phyloP scores from a whole-genome alignment of 495 filamentous ascomycete genomes.

The Amorphotheca resinae region DNA sequence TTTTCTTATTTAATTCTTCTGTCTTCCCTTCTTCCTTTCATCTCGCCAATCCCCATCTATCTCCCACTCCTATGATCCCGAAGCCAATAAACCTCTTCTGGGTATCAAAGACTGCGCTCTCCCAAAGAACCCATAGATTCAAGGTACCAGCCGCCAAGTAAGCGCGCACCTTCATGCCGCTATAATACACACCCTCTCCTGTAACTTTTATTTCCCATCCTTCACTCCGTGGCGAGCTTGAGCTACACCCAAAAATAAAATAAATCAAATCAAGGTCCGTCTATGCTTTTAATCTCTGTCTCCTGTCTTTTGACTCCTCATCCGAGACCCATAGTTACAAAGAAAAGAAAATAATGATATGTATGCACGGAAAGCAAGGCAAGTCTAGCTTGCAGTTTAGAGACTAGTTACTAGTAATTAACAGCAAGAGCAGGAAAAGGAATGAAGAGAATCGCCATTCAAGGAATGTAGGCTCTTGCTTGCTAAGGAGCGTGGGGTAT shows the following conservation, averaged over 20 bases:
- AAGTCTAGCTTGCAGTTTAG: constrained; percentile 11
- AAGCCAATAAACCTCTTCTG: neutral
- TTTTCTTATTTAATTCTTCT: constrained; percentile 5
- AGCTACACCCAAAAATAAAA: neutral
- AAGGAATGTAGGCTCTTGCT: constrained; percentile 16
- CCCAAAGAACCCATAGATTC: constrained; percentile 12
- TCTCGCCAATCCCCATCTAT: too few relatives aligned
- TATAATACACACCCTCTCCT: neutral
- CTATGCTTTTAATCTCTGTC: neutral
- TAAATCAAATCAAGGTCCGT: neutral
- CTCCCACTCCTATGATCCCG: neutral
- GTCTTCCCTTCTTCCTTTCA: too few relatives aligned
- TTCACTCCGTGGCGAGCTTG: neutral
- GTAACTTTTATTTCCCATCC: neutral
- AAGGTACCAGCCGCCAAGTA: constrained; percentile 20
- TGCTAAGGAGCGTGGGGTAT: constrained; percentile 20
- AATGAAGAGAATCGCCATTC: too few relatives aligned
- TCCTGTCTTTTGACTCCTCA: neutral
- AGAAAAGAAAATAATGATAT: constrained; percentile 7
- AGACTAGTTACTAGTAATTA: constrained; percentile 5
- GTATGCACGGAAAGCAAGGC: too few relatives aligned
- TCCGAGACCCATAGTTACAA: neutral
- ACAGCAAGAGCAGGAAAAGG: neutral
- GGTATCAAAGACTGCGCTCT: constrained; percentile 20
- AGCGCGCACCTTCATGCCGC: neutral